Percentiles rank a stretch among this genome's conserved stretches.
These are phyloP conservation scores for Articulospora tetracladia DNA, from an alignment of 495 filamentous ascomycete genomes.

Conservation along the genomic window DNA sequence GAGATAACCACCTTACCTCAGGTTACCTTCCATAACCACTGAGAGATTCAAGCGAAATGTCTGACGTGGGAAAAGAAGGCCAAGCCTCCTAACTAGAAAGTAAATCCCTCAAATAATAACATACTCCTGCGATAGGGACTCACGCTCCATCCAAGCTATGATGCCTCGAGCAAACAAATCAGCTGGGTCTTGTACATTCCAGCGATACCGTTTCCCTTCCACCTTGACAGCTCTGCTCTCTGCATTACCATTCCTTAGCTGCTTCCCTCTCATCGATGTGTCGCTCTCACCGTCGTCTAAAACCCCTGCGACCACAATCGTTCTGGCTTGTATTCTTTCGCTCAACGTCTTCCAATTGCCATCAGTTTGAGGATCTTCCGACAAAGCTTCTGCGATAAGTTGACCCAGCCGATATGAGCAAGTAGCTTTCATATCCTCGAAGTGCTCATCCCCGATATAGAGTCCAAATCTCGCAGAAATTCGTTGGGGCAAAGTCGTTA, in stretches of 20 bases:
- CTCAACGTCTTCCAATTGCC: background rate
- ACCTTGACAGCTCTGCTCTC: conserved; percentile 28
- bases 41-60: too few species aligned
- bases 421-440: background rate
- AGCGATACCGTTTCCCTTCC: conserved; percentile 30
- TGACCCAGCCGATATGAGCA: background rate
- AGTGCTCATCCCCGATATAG: background rate
- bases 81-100: too few species aligned
- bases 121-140: conserved; percentile 23
- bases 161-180: conserved; percentile 30
- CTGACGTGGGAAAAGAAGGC: too few species aligned
- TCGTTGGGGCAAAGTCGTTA: background rate
- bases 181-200: conserved; percentile 33
- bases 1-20: too few species aligned
- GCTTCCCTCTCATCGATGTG: conserved; percentile 23
- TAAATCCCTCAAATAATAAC: background rate
- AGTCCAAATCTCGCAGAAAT: background rate
- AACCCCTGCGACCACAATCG: conserved; percentile 25
- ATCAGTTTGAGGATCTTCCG: background rate
- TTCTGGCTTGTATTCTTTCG: conserved; percentile 14
- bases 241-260: conserved; percentile 19
- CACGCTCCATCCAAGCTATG: conserved; percentile 29
- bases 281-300: conserved; percentile 30
- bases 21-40: too few species aligned
- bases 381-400: background rate